Evolutionary conservation across 2,329 filamentous ascomycete genomes (phyloP).

Genomic region (Monosporascus sp.): DNA sequence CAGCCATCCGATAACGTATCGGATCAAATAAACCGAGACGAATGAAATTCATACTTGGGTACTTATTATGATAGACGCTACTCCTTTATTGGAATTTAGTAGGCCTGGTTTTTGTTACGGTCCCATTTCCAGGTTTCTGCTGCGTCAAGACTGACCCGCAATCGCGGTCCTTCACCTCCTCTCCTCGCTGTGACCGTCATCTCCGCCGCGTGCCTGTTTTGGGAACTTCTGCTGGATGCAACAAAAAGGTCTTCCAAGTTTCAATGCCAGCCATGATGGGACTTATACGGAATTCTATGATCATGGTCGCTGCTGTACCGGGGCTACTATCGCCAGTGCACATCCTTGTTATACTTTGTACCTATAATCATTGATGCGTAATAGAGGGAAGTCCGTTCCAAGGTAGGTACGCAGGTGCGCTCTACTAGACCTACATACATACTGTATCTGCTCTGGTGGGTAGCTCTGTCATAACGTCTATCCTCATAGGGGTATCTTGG

Average conservation of each 20-base stretch:
- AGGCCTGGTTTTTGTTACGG: not conserved
- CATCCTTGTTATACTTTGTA: too few species aligned
- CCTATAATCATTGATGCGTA: too few species aligned
- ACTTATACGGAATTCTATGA: not conserved
- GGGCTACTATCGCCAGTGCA: not conserved
- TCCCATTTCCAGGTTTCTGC: not conserved
- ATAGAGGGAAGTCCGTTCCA: too few species aligned
- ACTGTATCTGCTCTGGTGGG: too few species aligned
- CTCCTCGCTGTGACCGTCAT: not conserved
- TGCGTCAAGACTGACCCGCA: not conserved
- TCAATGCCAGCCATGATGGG: not conserved
- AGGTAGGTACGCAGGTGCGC: too few species aligned
- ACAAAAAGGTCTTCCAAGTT: not conserved
- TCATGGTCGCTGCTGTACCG: not conserved
- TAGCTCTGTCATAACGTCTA: not conserved
- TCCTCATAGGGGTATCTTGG: not conserved
- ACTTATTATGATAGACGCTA: too few species aligned
- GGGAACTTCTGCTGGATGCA: not conserved
- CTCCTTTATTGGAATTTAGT: not conserved
- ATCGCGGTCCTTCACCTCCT: not conserved
- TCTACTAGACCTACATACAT: too few species aligned
- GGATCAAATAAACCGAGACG: too few species aligned
- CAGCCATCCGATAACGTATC: too few species aligned
- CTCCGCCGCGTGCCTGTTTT: not conserved
- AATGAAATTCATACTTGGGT: too few species aligned